Conservation (phyloP, 805 yeast genomes). For the Ogataea allantospora region DNA sequence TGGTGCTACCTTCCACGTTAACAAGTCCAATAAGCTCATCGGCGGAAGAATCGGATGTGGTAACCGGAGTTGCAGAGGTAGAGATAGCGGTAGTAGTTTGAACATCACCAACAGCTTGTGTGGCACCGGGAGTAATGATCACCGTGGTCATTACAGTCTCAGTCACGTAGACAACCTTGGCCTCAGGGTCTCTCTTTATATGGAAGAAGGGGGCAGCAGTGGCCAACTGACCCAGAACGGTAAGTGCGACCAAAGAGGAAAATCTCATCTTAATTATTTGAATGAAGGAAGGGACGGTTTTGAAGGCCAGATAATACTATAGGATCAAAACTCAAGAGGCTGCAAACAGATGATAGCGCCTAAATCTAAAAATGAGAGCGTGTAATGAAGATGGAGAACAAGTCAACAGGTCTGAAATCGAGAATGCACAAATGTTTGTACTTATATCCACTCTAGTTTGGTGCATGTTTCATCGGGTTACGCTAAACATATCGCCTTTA, state of each 20-base stretch:
- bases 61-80: no score
- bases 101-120: slow-evolving; percentile 18
- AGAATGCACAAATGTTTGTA: slow-evolving; percentile 2
- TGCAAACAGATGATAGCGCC: background rate
- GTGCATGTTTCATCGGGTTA: slow-evolving; percentile 7
- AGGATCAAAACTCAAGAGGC: background rate
- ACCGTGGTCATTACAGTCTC: slow-evolving; percentile 25
- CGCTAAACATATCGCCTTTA: slow-evolving; percentile 2
- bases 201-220: slow-evolving; percentile 26
- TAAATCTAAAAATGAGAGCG: background rate
- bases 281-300: slow-evolving; percentile 2
- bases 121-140: slow-evolving; percentile 22
- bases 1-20: background rate
- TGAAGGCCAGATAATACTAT: background rate
- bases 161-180: slow-evolving; percentile 25
- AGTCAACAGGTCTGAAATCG: background rate
- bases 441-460: slow-evolving; percentile 7
- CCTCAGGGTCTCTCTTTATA: slow-evolving; percentile 22
- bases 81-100: slow-evolving; percentile 7
- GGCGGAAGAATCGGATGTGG: slow-evolving; percentile 3
- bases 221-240: slow-evolving; percentile 22
- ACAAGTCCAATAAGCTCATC: slow-evolving; percentile 1
- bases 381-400: background rate
- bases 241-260: slow-evolving; percentile 19
- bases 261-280: slow-evolving; percentile 14